phyloP scores from a whole-genome alignment of 768 basidiomycete species.

The Panellus pusillus region DNA sequence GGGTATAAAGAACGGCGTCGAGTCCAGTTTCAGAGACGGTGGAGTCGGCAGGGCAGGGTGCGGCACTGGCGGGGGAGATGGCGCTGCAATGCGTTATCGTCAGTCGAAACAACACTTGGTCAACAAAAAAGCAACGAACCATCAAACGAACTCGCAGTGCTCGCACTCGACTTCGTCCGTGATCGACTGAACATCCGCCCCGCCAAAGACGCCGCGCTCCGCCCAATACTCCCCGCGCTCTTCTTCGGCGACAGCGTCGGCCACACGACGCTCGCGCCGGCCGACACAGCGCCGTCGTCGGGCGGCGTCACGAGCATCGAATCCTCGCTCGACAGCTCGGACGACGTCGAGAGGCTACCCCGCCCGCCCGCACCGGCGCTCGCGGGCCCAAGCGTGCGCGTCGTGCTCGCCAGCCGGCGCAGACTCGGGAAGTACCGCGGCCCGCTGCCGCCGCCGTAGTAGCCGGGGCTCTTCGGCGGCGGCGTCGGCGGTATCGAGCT shows the following conservation, averaged over 20 bases:
- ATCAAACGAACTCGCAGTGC: constrained; percentile 39
- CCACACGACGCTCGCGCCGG: constrained; percentile 39
- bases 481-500: constrained; percentile 35
- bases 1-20: constrained; percentile 23
- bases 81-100: not conserved
- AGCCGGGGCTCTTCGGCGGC: constrained; percentile 50
- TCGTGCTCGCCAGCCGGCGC: constrained; percentile 46
- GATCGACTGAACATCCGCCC: constrained; percentile 57
- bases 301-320: constrained; percentile 64
- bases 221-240: constrained; percentile 38
- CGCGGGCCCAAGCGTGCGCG: constrained; percentile 26
- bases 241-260: constrained; percentile 55
- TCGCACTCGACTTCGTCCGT: constrained; percentile 54
- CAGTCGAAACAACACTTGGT: not conserved
- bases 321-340: constrained; percentile 69
- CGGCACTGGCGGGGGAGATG: constrained; percentile 9
- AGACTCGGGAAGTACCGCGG: constrained; percentile 50
- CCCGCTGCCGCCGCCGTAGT: constrained; percentile 1
- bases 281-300: constrained; percentile 25
- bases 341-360: constrained; percentile 58
- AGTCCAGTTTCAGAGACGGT: constrained; percentile 21
- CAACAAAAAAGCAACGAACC: constrained; percentile 33
- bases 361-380: constrained; percentile 49
- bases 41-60: constrained; percentile 4
- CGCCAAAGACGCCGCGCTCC: constrained; percentile 57